A percentile compares a stretch with the other conserved stretches of the same genome.
These are phyloP conservation scores for Amanita phalloides DNA, from an alignment of 768 basidiomycete species.

Conservation along the genomic window DNA sequence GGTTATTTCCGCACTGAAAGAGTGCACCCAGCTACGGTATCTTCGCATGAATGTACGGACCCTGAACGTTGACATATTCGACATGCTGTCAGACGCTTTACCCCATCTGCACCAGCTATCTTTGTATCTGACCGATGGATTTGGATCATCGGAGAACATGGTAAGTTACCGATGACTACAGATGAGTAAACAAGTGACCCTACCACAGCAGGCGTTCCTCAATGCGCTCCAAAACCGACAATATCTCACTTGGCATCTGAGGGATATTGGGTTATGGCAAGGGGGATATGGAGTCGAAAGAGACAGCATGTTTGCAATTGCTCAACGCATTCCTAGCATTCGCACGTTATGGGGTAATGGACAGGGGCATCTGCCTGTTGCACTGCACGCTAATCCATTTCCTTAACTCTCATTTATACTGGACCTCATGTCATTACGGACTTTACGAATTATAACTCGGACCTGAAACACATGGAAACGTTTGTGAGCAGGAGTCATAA, in stretches of 20 bases:
- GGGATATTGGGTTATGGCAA: constrained; percentile 26
- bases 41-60: constrained; percentile 24
- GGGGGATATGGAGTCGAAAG: constrained; percentile 20
- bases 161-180: not conserved
- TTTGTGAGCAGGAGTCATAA: not conserved
- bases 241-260: constrained; percentile 24
- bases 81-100: constrained; percentile 19
- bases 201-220: constrained; percentile 14
- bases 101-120: constrained; percentile 20
- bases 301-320: constrained; percentile 19
- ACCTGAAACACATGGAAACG: too few relatives aligned
- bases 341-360: constrained; percentile 22
- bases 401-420: not conserved
- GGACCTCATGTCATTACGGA: not conserved
- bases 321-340: constrained; percentile 23
- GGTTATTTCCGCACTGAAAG: constrained; percentile 16
- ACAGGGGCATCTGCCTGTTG: constrained; percentile 2
- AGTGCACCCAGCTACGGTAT: constrained; percentile 15
- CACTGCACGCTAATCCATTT: not conserved
- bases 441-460: not conserved
- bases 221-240: constrained; percentile 16
- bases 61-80: constrained; percentile 22
- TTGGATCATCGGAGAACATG: not conserved
- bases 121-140: constrained; percentile 19
- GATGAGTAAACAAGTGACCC: not conserved